Evolutionary conservation across 1,284 basidiomycete genomes (phyloP).

Genomic region (Naganishia albida): DNA sequence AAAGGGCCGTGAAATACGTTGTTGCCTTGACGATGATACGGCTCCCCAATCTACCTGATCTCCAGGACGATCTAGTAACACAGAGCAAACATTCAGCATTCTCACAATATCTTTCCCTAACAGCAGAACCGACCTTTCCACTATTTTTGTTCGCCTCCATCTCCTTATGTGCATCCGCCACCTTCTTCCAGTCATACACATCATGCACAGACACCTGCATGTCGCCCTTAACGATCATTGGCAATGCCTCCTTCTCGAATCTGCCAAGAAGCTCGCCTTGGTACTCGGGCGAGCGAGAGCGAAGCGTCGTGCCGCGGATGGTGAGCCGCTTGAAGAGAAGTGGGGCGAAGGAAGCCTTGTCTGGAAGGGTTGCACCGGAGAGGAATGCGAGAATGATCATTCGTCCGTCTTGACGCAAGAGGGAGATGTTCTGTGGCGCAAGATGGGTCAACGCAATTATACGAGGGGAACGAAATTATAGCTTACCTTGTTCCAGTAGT

Average conservation of each 20-base stretch:
- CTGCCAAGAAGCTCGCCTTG: conserved; percentile 73
- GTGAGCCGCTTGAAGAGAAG: conserved; percentile 79
- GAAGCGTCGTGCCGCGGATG: conserved; percentile 85
- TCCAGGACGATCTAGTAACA: conserved; percentile 28
- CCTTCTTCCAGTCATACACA: conserved; percentile 79
- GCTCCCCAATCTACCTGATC: conserved; percentile 18
- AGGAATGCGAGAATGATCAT: conserved; percentile 59
- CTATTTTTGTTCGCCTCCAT: conserved; percentile 81
- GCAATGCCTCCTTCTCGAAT: conserved; percentile 63
- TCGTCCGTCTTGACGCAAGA: conserved; percentile 73
- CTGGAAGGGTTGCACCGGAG: conserved; percentile 66
- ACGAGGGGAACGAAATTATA: too few species aligned
- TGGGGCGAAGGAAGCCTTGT: conserved; percentile 64
- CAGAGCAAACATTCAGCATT: neutral
- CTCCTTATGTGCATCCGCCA: conserved; percentile 78
- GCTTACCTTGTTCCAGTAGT: conserved; percentile 35
- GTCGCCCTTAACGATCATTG: conserved; percentile 60
- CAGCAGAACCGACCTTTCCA: conserved; percentile 56
- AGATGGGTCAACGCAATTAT: neutral
- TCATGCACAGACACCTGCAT: conserved; percentile 76
- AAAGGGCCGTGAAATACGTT: too few species aligned
- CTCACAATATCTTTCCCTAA: too few species aligned
- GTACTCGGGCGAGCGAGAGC: conserved; percentile 75
- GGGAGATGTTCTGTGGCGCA: conserved; percentile 68
- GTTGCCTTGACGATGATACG: neutral